These are phyloP conservation scores for Neopestalotiopsis sp. DNA, from an alignment of 2,329 filamentous ascomycete genomes.

Conservation along the genomic window DNA sequence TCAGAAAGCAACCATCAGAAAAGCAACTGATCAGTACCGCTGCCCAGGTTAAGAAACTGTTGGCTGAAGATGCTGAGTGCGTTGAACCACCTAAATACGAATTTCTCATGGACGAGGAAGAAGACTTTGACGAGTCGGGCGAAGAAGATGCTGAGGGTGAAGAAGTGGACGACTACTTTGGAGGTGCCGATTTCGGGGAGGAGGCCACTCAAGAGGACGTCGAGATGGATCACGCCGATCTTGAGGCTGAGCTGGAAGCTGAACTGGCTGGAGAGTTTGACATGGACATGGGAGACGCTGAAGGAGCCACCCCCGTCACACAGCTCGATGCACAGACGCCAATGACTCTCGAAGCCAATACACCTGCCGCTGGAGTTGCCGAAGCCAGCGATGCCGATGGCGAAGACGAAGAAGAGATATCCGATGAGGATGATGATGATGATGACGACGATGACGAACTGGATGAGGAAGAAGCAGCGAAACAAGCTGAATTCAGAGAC, in stretches of 20 bases:
- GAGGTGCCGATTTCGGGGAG: slow-evolving; percentile 23
- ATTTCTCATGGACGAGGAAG: slow-evolving; percentile 57
- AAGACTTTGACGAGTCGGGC: slow-evolving; percentile 44
- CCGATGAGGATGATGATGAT: slow-evolving; percentile 56
- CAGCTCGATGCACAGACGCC: slow-evolving; percentile 52
- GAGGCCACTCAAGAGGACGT: slow-evolving; percentile 3
- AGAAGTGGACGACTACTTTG: slow-evolving; percentile 60
- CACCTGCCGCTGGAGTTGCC: slow-evolving; percentile 49
- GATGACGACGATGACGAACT: slow-evolving; percentile 60
- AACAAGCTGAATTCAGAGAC: slow-evolving; percentile 59
- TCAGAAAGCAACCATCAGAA: slow-evolving; percentile 81
- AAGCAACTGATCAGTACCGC: slow-evolving; percentile 88
- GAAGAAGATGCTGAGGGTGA: slow-evolving; percentile 55
- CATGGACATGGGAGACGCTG: slow-evolving; percentile 26
- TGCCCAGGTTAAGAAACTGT: slow-evolving; percentile 75
- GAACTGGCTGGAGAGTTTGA: slow-evolving; percentile 59
- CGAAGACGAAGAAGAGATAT: slow-evolving; percentile 49
- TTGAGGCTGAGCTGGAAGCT: slow-evolving; percentile 61
- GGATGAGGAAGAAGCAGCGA: slow-evolving; percentile 59
- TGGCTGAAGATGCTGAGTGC: slow-evolving; percentile 71
- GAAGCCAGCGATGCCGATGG: slow-evolving; percentile 45
- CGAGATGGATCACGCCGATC: slow-evolving; percentile 54
- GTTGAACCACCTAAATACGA: slow-evolving; percentile 68
- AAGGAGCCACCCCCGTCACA: slow-evolving; percentile 45
- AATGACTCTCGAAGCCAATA: slow-evolving; percentile 48